Base-by-base conservation (phyloP, 2,329 filamentous ascomycete genomes). In the Sclerotinia spermophila region DNA sequence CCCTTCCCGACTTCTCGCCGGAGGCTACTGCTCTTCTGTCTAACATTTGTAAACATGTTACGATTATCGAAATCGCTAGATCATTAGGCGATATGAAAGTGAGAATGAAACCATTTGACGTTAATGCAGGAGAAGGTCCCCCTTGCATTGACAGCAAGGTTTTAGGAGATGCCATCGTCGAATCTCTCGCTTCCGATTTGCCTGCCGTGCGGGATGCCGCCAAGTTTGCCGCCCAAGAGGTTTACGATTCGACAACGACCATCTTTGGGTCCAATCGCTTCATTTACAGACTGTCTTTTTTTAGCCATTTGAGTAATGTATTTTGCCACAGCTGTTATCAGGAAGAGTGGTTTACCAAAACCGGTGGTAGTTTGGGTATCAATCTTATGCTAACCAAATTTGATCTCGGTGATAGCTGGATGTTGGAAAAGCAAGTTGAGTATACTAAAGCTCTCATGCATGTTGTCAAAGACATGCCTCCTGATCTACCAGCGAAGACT, bases 281-380 rank as follows among this genome's bases (percentile, higher is more conserved):
- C 68, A 89, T 94, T 44, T 88, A 92, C 45, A 89, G 89, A 70
- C 85, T 99, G 13, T 89, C 91, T 0, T 93, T 99, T 81, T 99
- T 99, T 82, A 86, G 86, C 71, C 90, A 95, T 77, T 84, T 99
- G 8, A 90, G 91, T 53, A 91, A 89, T 72, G 90, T 90, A 0
- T 97, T 98, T 79, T 96, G 93, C 76, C 96, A 99, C 79, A 94
- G 93, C 74, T 99, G 96, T 80, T 94, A 97, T 77, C 94, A 96
- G 77, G 95, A 99, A 79, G 96, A 99, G 77, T 99, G 96, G 96
- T 99, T 97, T 78, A 94, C 94, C 67, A 99, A 99, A 81, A 92
- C 94, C 51, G 96, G 95, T 64, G 96, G 96, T 53, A 94, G 92
- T 68, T 83, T 95, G 30, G 96, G 96, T 69, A 97, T 99, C 77